Evolutionary conservation across 768 basidiomycete genomes (phyloP).

Genomic region (Phanerochaete carnosa): DNA sequence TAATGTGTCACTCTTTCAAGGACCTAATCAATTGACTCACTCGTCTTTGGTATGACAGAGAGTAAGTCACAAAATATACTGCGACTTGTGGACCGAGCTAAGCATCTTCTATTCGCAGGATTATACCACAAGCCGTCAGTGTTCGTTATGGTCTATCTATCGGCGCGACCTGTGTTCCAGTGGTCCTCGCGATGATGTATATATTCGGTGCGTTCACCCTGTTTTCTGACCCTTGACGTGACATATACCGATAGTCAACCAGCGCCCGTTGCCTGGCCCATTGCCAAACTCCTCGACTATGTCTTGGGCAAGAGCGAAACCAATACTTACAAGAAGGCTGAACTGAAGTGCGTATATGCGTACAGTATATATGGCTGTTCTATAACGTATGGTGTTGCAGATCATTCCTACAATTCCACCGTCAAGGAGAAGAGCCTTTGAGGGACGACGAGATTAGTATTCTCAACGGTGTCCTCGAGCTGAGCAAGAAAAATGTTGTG

Average conservation of each 20-base stretch:
- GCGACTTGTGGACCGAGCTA: not conserved
- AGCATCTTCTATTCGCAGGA: conserved; percentile 30
- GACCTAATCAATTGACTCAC: conserved; percentile 14
- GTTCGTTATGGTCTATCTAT: conserved; percentile 57
- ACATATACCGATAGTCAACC: not conserved
- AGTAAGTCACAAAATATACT: conserved; percentile 21
- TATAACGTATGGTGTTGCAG: conserved; percentile 27
- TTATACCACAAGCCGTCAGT: conserved; percentile 74
- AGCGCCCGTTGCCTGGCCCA: conserved; percentile 58
- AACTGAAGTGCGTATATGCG: conserved; percentile 27
- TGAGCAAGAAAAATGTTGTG: conserved; percentile 66
- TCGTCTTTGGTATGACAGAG: conserved; percentile 24
- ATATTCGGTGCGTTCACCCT: conserved; percentile 39
- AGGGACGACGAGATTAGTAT: conserved; percentile 82
- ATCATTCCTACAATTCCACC: conserved; percentile 74
- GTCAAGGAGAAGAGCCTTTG: conserved; percentile 72
- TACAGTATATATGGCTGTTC: not conserved
- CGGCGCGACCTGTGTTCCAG: conserved; percentile 48
- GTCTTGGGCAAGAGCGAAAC: conserved; percentile 73
- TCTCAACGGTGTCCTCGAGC: conserved; percentile 74
- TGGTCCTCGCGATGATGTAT: conserved; percentile 51
- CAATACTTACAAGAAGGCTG: conserved; percentile 78
- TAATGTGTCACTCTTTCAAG: not conserved
- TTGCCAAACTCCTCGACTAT: conserved; percentile 71
- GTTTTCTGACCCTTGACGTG: not conserved